Evolutionary conservation across 768 basidiomycete genomes (phyloP).

Genomic region (Cystofilobasidium macerans): DNA sequence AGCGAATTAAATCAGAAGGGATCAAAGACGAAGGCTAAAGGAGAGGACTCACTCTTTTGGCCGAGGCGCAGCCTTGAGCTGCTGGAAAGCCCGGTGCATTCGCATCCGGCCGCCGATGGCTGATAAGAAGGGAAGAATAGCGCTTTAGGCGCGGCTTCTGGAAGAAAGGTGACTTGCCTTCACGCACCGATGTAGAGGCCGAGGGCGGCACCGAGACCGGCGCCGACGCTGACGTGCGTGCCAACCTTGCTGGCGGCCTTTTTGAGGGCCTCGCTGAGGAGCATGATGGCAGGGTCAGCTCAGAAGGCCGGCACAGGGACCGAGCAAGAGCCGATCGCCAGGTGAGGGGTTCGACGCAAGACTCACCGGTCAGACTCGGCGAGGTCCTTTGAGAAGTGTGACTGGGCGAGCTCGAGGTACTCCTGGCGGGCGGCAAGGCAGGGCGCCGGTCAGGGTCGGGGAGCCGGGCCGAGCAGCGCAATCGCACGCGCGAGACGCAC

Average conservation of each 20-base stretch:
- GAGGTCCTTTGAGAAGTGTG: slow-evolving; percentile 3
- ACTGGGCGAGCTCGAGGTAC: slow-evolving; percentile 5
- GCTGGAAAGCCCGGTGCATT: neutral
- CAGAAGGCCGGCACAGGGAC: too few species aligned
- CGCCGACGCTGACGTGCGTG: neutral
- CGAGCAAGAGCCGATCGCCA: too few species aligned
- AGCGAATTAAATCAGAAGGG: too few species aligned
- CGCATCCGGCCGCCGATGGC: neutral
- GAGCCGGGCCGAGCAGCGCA: neutral
- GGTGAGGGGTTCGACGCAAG: neutral
- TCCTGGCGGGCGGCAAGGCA: neutral
- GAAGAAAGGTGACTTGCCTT: too few species aligned
- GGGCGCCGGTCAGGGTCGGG: neutral
- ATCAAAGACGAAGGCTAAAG: too few species aligned
- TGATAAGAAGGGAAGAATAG: too few species aligned
- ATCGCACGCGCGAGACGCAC: neutral
- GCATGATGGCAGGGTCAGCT: too few species aligned
- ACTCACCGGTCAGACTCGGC: neutral
- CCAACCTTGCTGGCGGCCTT: too few species aligned
- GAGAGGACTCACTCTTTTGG: too few species aligned
- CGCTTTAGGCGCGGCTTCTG: too few species aligned
- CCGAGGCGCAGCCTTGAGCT: neutral
- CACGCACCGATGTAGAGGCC: slow-evolving; percentile 1
- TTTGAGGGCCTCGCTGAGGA: too few species aligned
- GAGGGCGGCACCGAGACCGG: neutral